phyloP scores from a whole-genome alignment of 164 flowering plant species.

The grape (Vitis vinifera) region DNA sequence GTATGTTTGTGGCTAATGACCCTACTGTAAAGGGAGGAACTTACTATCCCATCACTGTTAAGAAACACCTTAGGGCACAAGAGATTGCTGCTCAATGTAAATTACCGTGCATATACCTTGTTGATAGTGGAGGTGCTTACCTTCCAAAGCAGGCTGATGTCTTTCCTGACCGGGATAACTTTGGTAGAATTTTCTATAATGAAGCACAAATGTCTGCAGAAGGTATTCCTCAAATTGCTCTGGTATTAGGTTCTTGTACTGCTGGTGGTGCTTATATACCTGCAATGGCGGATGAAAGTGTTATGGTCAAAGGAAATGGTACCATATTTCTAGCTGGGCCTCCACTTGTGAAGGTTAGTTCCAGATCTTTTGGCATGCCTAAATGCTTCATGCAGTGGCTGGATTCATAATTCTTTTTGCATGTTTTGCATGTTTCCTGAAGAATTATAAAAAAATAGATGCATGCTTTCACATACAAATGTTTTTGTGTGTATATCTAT shows the following conservation, averaged over 20 bases:
- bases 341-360: conserved; percentile 95
- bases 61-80: conserved; percentile 98
- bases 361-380: conserved; percentile 4
- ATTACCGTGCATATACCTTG: conserved; percentile 92
- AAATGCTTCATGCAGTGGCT: not conserved
- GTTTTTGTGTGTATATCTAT: not conserved
- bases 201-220: conserved; percentile 88
- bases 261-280: conserved; percentile 99
- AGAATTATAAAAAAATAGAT: not conserved
- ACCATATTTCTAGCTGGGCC: conserved; percentile 98
- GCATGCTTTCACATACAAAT: not conserved
- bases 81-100: conserved; percentile 90
- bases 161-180: conserved; percentile 93
- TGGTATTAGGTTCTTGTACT: conserved; percentile 95
- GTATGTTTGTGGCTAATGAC: conserved; percentile 97
- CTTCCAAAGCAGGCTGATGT: conserved; percentile 98
- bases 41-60: conserved; percentile 91
- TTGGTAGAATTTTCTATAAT: conserved; percentile 92
- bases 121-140: conserved; percentile 98
- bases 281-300: conserved; percentile 99
- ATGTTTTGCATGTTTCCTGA: not conserved
- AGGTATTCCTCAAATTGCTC: conserved; percentile 93
- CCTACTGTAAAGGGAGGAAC: conserved; percentile 98
- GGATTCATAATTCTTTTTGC: not conserved
- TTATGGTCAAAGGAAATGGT: conserved; percentile 97